Base-by-base conservation (phyloP, 139 green algal species). In the Coccomyxa sp. region DNA sequence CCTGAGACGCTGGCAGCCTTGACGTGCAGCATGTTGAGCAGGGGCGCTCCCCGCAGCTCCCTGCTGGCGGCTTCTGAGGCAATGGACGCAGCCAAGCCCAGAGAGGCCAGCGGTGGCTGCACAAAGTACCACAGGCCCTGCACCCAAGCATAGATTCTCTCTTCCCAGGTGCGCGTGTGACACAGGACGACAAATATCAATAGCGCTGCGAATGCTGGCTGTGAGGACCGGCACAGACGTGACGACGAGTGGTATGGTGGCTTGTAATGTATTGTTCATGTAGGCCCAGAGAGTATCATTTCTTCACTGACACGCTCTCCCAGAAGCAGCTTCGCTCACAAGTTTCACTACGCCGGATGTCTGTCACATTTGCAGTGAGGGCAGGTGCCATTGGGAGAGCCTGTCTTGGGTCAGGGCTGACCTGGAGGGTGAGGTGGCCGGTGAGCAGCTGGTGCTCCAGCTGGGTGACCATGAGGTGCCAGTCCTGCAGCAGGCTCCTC, bases 391-490 rank as follows among this genome's bases (percentile, higher is more conserved):
- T 75, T 3, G 1, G 68, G 18, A 73, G n/a, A n/a, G n/a, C n/a
- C n/a, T n/a, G n/a, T n/a, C n/a, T n/a, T n/a, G 14, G 31, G 68
- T 16, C 68, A 36, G 22, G 27, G 68, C 9, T 73, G 29, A 83
- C 82, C 79, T 89, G 87, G 35, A 98, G 85, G 38, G 85, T 92
- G 35, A 97, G 88, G 44, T 79, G 68, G 35, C 88, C 86, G 39
- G 74, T 55, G 39, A 86, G 84, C 70, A 91, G 80, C 82, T 93
- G 89, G 77, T 94, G 88, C 88, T 98, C 94, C 75, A 98, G 85
- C 89, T 97, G 94, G 12, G 91, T 88, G n/a, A 95, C 86, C 86
- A 97, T 86, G 31, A 97, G 83, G 55, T 89, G 75, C 89, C 90
- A 97, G 82, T 97, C 90, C 6, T 87, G 35, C 22, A 88, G 75